Percentiles rank a stretch among this genome's conserved stretches.
phyloP scores from a whole-genome alignment of 371 early-diverging fungal species.

The Syncephalis fuscata region DNA sequence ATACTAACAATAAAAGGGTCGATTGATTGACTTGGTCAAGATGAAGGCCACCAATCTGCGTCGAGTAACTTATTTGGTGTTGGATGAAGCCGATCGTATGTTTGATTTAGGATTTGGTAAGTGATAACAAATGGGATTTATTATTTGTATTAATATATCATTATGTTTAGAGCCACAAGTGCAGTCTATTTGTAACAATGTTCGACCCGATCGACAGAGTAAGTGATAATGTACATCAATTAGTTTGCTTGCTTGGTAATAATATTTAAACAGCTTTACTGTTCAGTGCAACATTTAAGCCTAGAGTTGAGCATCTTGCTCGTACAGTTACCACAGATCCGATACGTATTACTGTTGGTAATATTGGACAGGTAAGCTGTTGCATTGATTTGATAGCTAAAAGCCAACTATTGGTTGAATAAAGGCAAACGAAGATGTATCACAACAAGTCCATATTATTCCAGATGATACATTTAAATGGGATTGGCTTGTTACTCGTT shows the following conservation, averaged over 20 bases:
- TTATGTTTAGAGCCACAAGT: slow-evolving; percentile 70
- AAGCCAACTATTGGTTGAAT: neutral
- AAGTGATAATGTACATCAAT: slow-evolving; percentile 7
- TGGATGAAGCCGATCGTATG: slow-evolving; percentile 94
- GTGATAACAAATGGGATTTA: slow-evolving; percentile 24
- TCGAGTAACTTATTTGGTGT: slow-evolving; percentile 80
- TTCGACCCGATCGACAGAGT: slow-evolving; percentile 60
- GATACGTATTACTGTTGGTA: slow-evolving; percentile 69
- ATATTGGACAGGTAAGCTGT: slow-evolving; percentile 26
- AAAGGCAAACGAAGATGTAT: slow-evolving; percentile 57
- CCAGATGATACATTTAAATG: slow-evolving; percentile 42
- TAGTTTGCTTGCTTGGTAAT: slow-evolving; percentile 2
- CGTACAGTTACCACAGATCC: slow-evolving; percentile 80
- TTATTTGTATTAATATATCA: neutral
- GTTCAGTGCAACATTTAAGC: slow-evolving; percentile 99
- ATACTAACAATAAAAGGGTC: slow-evolving; percentile 34
- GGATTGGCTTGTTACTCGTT: slow-evolving; percentile 35
- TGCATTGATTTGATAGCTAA: neutral
- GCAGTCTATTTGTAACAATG: slow-evolving; percentile 83
- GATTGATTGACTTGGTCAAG: slow-evolving; percentile 90
- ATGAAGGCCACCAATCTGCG: slow-evolving; percentile 73
- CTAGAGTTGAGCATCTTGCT: slow-evolving; percentile 84
- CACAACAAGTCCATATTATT: slow-evolving; percentile 45
- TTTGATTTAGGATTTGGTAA: slow-evolving; percentile 92
- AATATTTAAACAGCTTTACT: slow-evolving; percentile 52